Percentiles rank a stretch among this genome's conserved stretches.
Conservation (phyloP, 768 basidiomycete genomes). For the Tulasnella calospora region DNA sequence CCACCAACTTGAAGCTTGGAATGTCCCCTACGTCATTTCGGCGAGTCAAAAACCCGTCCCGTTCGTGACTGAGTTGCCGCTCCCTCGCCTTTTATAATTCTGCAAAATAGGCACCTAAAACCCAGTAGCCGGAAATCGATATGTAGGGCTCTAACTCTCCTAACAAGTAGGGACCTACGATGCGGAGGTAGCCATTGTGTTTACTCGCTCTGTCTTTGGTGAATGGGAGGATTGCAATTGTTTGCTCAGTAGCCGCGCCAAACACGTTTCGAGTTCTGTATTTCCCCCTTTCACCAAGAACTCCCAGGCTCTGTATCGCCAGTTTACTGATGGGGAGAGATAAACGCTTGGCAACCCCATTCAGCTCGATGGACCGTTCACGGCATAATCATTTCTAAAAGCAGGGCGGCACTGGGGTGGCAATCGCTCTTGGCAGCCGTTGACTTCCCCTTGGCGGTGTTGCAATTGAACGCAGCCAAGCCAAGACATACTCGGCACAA, state of each 20-base stretch:
- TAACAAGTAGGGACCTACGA: background rate
- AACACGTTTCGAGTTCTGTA: background rate
- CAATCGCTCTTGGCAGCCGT: too few relatives aligned
- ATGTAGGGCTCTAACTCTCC: background rate
- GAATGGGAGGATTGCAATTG: background rate
- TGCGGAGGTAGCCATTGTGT: background rate
- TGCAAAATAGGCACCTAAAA: constrained; percentile 78
- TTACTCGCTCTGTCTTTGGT: background rate
- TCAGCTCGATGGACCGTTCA: too few relatives aligned
- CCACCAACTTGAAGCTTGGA: constrained; percentile 78
- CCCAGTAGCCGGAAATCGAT: background rate
- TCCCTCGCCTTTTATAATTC: constrained; percentile 74
- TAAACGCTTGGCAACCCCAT: too few relatives aligned
- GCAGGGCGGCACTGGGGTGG: too few relatives aligned
- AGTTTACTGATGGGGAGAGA: too few relatives aligned
- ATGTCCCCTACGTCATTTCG: constrained; percentile 61
- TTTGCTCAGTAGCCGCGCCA: background rate
- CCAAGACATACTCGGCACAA: background rate
- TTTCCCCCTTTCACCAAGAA: too few relatives aligned
- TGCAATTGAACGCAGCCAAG: background rate
- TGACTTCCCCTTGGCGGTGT: background rate
- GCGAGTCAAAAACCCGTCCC: background rate
- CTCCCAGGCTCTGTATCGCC: too few relatives aligned
- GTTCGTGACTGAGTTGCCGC: background rate
- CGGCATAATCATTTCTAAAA: too few relatives aligned